Evolutionary conservation across 345 rosid species (phyloP).

Genomic region (Corchorus capsularis): DNA sequence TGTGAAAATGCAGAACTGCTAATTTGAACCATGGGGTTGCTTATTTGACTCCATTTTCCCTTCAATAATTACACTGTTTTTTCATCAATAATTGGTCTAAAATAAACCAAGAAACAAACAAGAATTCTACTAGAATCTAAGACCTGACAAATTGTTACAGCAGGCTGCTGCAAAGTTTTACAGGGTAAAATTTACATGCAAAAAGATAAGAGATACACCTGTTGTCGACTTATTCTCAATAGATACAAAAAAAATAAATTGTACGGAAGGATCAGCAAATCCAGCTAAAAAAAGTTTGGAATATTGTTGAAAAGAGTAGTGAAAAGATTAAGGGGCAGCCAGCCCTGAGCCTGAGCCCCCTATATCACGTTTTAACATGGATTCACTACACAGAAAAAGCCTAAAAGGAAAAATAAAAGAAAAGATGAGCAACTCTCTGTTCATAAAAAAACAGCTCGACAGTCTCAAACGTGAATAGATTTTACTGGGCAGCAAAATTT

Average conservation of each 20-base stretch:
- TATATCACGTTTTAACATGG: constrained; percentile 3
- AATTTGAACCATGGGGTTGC: neutral
- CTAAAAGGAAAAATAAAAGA: neutral
- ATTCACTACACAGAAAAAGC: constrained; percentile 11
- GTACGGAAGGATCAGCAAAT: constrained; percentile 19
- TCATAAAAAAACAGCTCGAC: constrained; percentile 15
- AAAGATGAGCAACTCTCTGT: neutral
- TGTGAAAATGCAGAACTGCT: neutral
- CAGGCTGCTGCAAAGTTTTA: neutral
- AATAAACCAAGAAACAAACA: neutral
- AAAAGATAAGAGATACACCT: neutral
- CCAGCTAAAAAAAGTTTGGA: constrained; percentile 25
- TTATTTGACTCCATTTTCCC: neutral
- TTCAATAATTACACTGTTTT: neutral
- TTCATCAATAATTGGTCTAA: neutral
- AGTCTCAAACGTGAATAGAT: neutral
- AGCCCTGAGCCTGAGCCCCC: too few relatives aligned
- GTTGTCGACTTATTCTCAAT: neutral
- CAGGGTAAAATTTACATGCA: neutral
- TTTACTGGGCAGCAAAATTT: neutral
- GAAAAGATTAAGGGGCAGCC: constrained; percentile 15
- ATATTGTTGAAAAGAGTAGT: constrained; percentile 20
- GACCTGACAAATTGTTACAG: neutral
- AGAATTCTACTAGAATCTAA: neutral
- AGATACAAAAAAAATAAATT: neutral